These are phyloP conservation scores for Nakazawaea peltata DNA, from an alignment of 805 yeast genomes.

Conservation along the genomic window DNA sequence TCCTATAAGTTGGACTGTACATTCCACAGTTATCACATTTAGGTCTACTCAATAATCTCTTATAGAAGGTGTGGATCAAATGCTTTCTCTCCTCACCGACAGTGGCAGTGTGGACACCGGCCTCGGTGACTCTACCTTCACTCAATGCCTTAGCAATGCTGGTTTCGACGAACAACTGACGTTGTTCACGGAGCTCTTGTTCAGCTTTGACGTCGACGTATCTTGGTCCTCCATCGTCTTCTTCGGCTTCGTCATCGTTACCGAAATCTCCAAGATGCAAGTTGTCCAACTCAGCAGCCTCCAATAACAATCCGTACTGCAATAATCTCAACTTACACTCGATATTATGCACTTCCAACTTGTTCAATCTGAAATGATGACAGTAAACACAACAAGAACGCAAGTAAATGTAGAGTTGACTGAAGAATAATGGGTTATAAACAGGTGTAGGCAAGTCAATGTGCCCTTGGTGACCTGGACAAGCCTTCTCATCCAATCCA, in stretches of 20 bases:
- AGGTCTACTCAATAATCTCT: conserved; percentile 62
- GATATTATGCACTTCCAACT: conserved; percentile 64
- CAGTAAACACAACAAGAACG: conserved; percentile 87
- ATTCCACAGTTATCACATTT: conserved; percentile 95
- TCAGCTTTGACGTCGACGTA: conserved; percentile 29
- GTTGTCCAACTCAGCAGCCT: conserved; percentile 65
- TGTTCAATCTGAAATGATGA: conserved; percentile 69
- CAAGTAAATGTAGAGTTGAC: conserved; percentile 78
- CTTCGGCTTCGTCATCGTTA: conserved; percentile 35
- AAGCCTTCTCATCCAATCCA: conserved; percentile 86
- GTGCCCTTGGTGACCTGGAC: conserved; percentile 99
- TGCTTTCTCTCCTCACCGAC: conserved; percentile 81
- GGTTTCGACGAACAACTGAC: conserved; percentile 65
- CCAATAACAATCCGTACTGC: conserved; percentile 84
- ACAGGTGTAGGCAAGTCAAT: conserved; percentile 94
- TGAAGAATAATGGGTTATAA: conserved; percentile 90
- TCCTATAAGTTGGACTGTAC: conserved; percentile 90
- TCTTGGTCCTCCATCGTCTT: conserved; percentile 16
- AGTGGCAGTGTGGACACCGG: conserved; percentile 75
- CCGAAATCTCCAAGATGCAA: conserved; percentile 33
- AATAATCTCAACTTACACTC: conserved; percentile 73
- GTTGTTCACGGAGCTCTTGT: conserved; percentile 43
- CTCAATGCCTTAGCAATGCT: conserved; percentile 66
- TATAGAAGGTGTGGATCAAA: conserved; percentile 65
- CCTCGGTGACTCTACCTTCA: conserved; percentile 61